A percentile compares a stretch with the other conserved stretches of the same genome.
Conservation (phyloP, 2,329 filamentous ascomycete genomes). For the Apiospora pterosperma region DNA sequence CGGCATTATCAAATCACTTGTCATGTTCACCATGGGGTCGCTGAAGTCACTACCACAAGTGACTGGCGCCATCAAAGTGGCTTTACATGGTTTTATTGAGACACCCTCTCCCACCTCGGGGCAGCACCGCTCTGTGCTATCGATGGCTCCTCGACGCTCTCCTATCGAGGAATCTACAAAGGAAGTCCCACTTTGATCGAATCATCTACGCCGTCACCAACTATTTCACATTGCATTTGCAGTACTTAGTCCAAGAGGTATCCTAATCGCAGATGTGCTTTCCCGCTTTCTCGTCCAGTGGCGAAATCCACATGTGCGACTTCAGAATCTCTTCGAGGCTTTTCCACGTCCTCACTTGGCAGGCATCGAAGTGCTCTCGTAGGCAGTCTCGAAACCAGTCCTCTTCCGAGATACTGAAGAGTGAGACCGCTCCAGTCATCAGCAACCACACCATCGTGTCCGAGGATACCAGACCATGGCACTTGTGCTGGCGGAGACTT, state of each 20-base stretch:
- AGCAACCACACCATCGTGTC: slow-evolving; percentile 22
- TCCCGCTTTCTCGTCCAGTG: not conserved
- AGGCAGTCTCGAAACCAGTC: not conserved
- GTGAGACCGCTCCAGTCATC: slow-evolving; percentile 20
- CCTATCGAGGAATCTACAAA: too few species aligned
- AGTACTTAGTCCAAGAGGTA: too few species aligned
- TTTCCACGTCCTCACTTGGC: not conserved
- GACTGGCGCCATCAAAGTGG: too few species aligned
- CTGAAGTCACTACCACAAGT: not conserved
- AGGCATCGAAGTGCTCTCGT: not conserved
- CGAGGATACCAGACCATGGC: slow-evolving; percentile 8
- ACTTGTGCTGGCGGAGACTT: not conserved
- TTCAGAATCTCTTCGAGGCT: not conserved
- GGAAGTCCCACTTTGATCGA: too few species aligned
- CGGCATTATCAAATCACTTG: not conserved
- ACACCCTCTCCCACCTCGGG: too few species aligned
- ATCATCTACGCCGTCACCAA: too few species aligned
- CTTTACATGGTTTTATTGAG: too few species aligned
- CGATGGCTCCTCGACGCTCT: too few species aligned
- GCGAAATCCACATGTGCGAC: not conserved
- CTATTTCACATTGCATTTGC: too few species aligned
- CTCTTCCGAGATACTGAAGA: slow-evolving; percentile 12
- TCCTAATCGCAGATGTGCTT: not conserved
- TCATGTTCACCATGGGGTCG: not conserved
- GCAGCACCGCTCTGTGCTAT: too few species aligned